phyloP scores from a whole-genome alignment of 2,329 filamentous ascomycete genomes.

The Dothideomycetes sp. region DNA sequence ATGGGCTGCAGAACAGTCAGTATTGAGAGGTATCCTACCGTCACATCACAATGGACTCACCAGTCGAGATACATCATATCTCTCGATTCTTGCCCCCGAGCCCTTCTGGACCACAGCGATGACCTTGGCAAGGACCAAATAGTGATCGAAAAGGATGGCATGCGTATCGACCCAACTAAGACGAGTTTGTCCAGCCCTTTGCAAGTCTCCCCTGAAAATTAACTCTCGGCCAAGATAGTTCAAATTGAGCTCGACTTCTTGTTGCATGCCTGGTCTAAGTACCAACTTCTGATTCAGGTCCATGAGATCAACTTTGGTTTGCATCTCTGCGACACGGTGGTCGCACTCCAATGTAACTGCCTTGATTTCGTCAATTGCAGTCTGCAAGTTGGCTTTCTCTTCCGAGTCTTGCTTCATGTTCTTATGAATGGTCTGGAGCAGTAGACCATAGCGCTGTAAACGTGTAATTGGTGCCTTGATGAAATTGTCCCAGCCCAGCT shows the following conservation, averaged over 20 bases:
- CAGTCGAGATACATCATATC: slow-evolving; percentile 87
- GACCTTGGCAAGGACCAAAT: slow-evolving; percentile 78
- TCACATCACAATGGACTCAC: slow-evolving; percentile 39
- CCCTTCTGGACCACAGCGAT: slow-evolving; percentile 50
- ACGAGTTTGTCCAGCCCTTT: slow-evolving; percentile 75
- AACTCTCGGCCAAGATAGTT: slow-evolving; percentile 89
- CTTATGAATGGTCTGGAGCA: slow-evolving; percentile 73
- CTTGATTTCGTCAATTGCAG: slow-evolving; percentile 86
- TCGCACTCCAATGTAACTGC: slow-evolving; percentile 84
- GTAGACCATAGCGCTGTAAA: slow-evolving; percentile 77
- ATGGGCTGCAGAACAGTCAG: slow-evolving; percentile 48
- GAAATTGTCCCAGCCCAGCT: slow-evolving; percentile 88
- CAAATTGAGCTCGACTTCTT: slow-evolving; percentile 70
- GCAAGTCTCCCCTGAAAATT: slow-evolving; percentile 78
- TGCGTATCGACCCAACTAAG: slow-evolving; percentile 93
- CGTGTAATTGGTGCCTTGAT: slow-evolving; percentile 88
- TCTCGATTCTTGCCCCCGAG: slow-evolving; percentile 61
- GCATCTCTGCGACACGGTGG: slow-evolving; percentile 80
- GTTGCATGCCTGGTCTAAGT: slow-evolving; percentile 76
- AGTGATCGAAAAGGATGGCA: slow-evolving; percentile 90
- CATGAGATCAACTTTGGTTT: slow-evolving; percentile 78
- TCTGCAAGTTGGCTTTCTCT: slow-evolving; percentile 73
- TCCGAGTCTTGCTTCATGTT: slow-evolving; percentile 76
- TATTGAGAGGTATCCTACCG: slow-evolving; percentile 2
- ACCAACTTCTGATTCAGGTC: slow-evolving; percentile 77